Evolutionary conservation across 73 alveolate species (phyloP).

Genomic region (Stentor coeruleus): DNA sequence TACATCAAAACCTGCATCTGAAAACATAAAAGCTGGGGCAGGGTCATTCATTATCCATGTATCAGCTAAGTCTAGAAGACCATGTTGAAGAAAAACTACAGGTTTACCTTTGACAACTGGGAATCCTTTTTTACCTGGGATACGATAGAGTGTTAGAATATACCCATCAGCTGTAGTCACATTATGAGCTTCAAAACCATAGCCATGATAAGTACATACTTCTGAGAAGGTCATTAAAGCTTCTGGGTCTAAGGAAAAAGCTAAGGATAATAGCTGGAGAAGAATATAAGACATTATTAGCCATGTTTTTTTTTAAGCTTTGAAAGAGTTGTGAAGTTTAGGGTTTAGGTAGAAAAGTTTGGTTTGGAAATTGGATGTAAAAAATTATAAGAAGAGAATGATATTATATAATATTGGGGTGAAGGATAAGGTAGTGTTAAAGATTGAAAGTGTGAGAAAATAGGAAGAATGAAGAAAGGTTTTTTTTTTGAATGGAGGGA

Average conservation of each 20-base stretch:
- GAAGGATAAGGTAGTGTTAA: background rate
- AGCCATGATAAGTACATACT: slow-evolving; percentile 42
- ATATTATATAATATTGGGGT: too few species aligned
- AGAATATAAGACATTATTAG: background rate
- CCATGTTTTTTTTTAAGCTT: too few species aligned
- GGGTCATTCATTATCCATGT: slow-evolving; percentile 75
- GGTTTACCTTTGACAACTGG: slow-evolving; percentile 49
- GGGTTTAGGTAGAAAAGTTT: background rate
- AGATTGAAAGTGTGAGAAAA: background rate
- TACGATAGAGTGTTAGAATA: slow-evolving; percentile 62
- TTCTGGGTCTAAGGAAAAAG: background rate
- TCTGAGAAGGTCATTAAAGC: slow-evolving; percentile 36
- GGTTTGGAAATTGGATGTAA: too few species aligned
- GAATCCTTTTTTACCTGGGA: slow-evolving; percentile 68
- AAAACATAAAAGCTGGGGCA: slow-evolving; percentile 77
- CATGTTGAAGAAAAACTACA: slow-evolving; percentile 88
- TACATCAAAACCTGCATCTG: slow-evolving; percentile 81
- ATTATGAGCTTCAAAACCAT: slow-evolving; percentile 69
- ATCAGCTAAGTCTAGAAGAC: slow-evolving; percentile 78
- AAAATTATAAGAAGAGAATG: background rate
- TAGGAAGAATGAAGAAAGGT: background rate
- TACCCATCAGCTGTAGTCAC: slow-evolving; percentile 94
- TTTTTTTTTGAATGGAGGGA: too few species aligned
- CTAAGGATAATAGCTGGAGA: slow-evolving; percentile 11
- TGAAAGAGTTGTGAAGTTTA: too few species aligned